Percentiles rank a stretch among this genome's conserved stretches.
Conservation (phyloP, 164 flowering plant species). For the Malania oleifera region DNA sequence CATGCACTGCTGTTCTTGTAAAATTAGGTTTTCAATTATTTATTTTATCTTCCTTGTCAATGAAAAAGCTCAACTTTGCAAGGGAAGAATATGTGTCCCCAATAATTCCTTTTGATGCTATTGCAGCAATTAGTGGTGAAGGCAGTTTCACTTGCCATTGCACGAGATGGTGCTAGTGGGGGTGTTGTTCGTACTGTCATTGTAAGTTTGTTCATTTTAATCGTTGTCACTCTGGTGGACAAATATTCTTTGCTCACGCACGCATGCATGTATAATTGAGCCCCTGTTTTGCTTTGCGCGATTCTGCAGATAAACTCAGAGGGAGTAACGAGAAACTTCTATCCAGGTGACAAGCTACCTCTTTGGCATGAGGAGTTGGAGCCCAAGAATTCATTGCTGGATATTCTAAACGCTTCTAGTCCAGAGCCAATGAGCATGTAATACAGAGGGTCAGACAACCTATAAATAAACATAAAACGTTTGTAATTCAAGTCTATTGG, state of each 20-base stretch:
- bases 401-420: constrained; percentile 36
- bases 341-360: constrained; percentile 78
- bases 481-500: too few species aligned
- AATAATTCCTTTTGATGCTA: not conserved
- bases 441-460: not conserved
- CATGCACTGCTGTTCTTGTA: too few species aligned
- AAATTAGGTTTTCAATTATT: too few species aligned
- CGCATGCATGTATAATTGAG: not conserved
- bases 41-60: too few species aligned
- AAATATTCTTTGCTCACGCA: not conserved
- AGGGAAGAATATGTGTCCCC: too few species aligned
- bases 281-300: not conserved
- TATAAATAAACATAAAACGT: too few species aligned
- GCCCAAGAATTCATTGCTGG: constrained; percentile 67
- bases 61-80: too few species aligned
- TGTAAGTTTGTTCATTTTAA: constrained; percentile 38
- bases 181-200: constrained; percentile 96
- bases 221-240: not conserved
- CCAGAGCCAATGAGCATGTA: constrained; percentile 67
- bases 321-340: constrained; percentile 78
- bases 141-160: constrained; percentile 99
- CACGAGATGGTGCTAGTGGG: constrained; percentile 99
- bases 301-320: constrained; percentile 71
- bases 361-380: constrained; percentile 94
- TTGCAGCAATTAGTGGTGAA: constrained; percentile 85